These are phyloP conservation scores for Tolypocladium cylindrosporum DNA, from an alignment of 2,329 filamentous ascomycete genomes.

Conservation along the genomic window DNA sequence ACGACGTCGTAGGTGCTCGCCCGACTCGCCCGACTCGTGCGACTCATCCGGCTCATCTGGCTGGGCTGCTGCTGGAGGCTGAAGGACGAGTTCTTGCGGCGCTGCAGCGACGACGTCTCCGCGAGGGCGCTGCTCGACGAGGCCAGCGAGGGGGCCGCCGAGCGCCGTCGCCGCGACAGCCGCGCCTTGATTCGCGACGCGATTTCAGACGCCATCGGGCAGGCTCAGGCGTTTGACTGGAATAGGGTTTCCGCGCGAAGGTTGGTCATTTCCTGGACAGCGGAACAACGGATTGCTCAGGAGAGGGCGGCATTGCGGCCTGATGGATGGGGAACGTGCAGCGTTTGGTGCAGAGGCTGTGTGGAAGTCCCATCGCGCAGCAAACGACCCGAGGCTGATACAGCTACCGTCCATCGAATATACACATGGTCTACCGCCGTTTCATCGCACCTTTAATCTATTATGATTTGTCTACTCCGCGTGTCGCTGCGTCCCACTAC, in stretches of 20 bases:
- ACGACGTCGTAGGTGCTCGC: not conserved
- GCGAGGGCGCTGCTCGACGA: constrained; percentile 18
- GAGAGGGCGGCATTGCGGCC: not conserved
- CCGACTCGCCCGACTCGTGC: not conserved
- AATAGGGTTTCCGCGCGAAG: not conserved
- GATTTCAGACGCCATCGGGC: constrained; percentile 31
- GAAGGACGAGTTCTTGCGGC: constrained; percentile 7
- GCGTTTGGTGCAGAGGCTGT: not conserved
- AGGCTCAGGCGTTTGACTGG: not conserved
- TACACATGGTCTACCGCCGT: not conserved
- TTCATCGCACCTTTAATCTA: not conserved
- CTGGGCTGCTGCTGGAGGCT: constrained; percentile 1
- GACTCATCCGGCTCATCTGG: not conserved
- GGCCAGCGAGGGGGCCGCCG: constrained; percentile 24
- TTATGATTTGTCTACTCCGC: too few relatives aligned
- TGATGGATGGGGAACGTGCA: not conserved
- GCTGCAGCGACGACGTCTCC: constrained; percentile 8
- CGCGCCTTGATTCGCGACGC: constrained; percentile 36
- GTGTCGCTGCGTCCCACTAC: not conserved
- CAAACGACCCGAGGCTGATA: not conserved
- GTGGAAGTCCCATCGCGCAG: not conserved
- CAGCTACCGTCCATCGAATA: not conserved
- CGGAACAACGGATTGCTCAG: not conserved
- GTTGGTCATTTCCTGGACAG: not conserved
- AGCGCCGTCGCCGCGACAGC: constrained; percentile 31